Evolutionary conservation across 192 early-diverging fungal genomes (phyloP).

Genomic region (Podila epicladia): DNA sequence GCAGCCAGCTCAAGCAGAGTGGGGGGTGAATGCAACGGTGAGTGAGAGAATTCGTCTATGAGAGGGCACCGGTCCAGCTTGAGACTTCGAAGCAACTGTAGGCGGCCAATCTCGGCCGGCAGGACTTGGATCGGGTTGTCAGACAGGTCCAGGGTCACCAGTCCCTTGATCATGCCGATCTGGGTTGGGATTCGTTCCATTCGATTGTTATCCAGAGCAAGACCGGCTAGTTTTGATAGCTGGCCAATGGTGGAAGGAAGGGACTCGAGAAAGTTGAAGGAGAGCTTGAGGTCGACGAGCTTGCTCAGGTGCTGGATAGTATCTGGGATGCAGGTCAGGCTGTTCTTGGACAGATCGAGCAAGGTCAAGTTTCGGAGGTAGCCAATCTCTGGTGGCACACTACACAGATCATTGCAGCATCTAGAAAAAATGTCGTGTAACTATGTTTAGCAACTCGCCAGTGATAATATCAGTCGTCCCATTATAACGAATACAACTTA

Average conservation of each 20-base stretch:
- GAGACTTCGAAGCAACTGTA: slow-evolving; percentile 72
- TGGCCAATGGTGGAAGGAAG: slow-evolving; percentile 69
- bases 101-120: slow-evolving; percentile 74
- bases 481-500: slow-evolving; percentile 53
- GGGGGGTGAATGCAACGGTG: slow-evolving; percentile 60
- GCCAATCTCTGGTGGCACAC: slow-evolving; percentile 79
- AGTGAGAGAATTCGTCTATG: slow-evolving; percentile 49
- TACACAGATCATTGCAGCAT: slow-evolving; percentile 77
- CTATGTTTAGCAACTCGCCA: neutral
- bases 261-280: slow-evolving; percentile 66
- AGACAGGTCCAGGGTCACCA: slow-evolving; percentile 70
- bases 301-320: slow-evolving; percentile 72
- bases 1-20: slow-evolving; percentile 81
- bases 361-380: slow-evolving; percentile 72
- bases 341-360: slow-evolving; percentile 74
- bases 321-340: slow-evolving; percentile 68
- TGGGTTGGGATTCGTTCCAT: slow-evolving; percentile 68
- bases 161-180: slow-evolving; percentile 64
- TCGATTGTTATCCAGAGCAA: slow-evolving; percentile 68
- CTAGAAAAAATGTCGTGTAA: slow-evolving; percentile 43
- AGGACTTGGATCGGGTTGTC: slow-evolving; percentile 71
- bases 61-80: slow-evolving; percentile 63
- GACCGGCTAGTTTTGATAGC: slow-evolving; percentile 70
- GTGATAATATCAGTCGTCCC: too few relatives aligned
- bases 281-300: slow-evolving; percentile 70